These are phyloP conservation scores for Apiospora rasikravindrae DNA, from an alignment of 2,329 filamentous ascomycete species.

Conservation along the genomic window DNA sequence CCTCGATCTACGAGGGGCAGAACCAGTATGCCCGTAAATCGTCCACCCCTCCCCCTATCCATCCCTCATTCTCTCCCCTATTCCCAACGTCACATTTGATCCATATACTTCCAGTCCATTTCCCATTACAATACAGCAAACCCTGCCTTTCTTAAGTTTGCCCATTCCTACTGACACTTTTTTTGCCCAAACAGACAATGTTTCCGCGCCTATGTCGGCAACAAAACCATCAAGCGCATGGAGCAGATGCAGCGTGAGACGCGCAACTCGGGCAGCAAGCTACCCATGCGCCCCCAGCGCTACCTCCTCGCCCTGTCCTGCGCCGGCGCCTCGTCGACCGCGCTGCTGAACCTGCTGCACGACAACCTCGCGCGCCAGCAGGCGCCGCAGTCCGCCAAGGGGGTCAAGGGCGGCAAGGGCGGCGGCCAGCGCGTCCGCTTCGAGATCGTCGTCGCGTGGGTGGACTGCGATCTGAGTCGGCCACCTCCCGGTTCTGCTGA, in stretches of 20 bases:
- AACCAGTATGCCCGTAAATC: slow-evolving; percentile 36
- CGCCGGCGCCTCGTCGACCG: slow-evolving; percentile 80
- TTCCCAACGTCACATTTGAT: background rate
- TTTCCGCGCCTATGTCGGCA: slow-evolving; percentile 77
- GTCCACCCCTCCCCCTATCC: background rate
- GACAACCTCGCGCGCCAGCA: slow-evolving; percentile 70
- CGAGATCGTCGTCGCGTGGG: slow-evolving; percentile 65
- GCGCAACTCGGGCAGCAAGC: slow-evolving; percentile 35
- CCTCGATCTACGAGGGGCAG: slow-evolving; percentile 37
- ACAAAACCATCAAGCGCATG: slow-evolving; percentile 79
- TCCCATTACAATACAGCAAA: too few relatives aligned
- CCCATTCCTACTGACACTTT: background rate
- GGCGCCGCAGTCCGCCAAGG: slow-evolving; percentile 41
- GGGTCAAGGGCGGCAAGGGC: slow-evolving; percentile 57
- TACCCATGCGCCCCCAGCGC: slow-evolving; percentile 45
- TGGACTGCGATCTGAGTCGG: slow-evolving; percentile 44
- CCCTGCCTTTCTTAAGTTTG: background rate
- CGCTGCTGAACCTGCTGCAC: slow-evolving; percentile 77
- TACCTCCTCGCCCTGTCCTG: slow-evolving; percentile 78
- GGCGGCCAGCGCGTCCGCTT: slow-evolving; percentile 48
- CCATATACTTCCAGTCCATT: too few relatives aligned
- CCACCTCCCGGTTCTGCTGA: slow-evolving; percentile 23
- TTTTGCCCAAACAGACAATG: slow-evolving; percentile 67
- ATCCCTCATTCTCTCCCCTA: slow-evolving; percentile 19
- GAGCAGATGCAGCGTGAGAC: slow-evolving; percentile 57